phyloP scores from a whole-genome alignment of 176 grass and related monocot genomes.

The Avena eriantha region DNA sequence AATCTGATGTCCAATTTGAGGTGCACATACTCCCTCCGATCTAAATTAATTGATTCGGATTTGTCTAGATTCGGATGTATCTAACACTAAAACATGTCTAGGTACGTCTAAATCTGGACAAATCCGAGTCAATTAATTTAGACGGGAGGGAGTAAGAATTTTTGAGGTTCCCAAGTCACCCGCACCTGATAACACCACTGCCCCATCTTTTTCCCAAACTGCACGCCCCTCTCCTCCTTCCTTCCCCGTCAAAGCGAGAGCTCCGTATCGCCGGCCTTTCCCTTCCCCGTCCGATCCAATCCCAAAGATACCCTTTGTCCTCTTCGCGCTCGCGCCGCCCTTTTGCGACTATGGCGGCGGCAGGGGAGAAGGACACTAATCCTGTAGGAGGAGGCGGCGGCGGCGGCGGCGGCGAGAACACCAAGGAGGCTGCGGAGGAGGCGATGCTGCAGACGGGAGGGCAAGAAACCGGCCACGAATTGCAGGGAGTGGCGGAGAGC shows the following conservation, averaged over 20 bases:
- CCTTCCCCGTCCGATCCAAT: constrained; percentile 52
- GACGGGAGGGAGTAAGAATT: no score
- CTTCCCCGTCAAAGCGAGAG: constrained; percentile 44
- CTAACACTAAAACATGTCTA: no score
- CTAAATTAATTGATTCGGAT: no score
- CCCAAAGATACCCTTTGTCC: constrained; percentile 45
- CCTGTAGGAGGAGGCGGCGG: constrained; percentile 9
- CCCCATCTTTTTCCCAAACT: not conserved
- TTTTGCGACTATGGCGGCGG: constrained; percentile 54
- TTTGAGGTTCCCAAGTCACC: not conserved
- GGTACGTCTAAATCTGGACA: no score
- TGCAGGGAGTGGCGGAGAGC: not conserved
- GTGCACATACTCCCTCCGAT: no score
- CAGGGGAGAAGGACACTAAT: constrained; percentile 46
- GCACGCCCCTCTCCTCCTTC: constrained; percentile 23
- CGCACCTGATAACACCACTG: constrained; percentile 39
- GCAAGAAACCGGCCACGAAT: constrained; percentile 3
- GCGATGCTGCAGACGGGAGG: constrained; percentile 16
- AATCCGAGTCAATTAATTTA: no score
- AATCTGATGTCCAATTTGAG: constrained; percentile 4
- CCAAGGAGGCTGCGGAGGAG: constrained; percentile 6
- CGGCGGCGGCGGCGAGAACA: constrained; percentile 18
- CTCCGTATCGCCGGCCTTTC: constrained; percentile 50
- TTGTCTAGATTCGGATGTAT: no score
- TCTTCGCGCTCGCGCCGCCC: constrained; percentile 7